Base-by-base conservation (phyloP, 140 eudicot genomes). In the Oenanthe javanica region DNA sequence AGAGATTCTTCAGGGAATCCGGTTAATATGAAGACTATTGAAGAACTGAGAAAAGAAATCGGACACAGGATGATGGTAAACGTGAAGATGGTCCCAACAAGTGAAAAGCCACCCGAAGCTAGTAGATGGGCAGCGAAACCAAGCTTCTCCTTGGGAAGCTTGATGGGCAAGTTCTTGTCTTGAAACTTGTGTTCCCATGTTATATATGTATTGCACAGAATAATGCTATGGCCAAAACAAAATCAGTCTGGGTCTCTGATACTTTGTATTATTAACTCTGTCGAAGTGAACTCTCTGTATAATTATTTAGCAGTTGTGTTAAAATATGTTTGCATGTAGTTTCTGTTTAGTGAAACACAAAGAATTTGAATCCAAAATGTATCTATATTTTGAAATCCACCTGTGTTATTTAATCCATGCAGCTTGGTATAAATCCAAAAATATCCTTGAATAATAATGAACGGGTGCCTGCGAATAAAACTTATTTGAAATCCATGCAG, bases 1-100 rank as follows among this genome's bases (percentile, higher is more conserved):
- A 84, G 89, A 43, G 98, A 94, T 84, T 85, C 97, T 1, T 90
- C 96, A 1, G 98, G 98, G 21, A 88, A 90, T 70, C 93, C 95
- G 2, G 98, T 94, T 4, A 97, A 92, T 84, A 81, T 84, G 88
- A 89, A 89, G 85, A 87, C 89, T 9, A 86, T 94, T 0, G 98
- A 94, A 83, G 82, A 82, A 55, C 82, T 94, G 15, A 88, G 96
- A 77, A 92, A 88, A 57, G 97, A 94, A 85, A 88, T 94, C 18
- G 98, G 98, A 25, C 88, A 92, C 16, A 88, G 93, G 0, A 91
- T 93, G 97, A 85, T 87, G 92, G 86, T 93, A 23, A 91, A 84
- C 49, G 92, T 93, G 72, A 91, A 91, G 83, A 90, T 86, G 85
- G 84, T 86, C 9, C 93, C 97, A 52, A 77, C 76, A 18, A 82